phyloP scores from a whole-genome alignment of 2,329 filamentous ascomycete species.

The Simplicillium sp. region DNA sequence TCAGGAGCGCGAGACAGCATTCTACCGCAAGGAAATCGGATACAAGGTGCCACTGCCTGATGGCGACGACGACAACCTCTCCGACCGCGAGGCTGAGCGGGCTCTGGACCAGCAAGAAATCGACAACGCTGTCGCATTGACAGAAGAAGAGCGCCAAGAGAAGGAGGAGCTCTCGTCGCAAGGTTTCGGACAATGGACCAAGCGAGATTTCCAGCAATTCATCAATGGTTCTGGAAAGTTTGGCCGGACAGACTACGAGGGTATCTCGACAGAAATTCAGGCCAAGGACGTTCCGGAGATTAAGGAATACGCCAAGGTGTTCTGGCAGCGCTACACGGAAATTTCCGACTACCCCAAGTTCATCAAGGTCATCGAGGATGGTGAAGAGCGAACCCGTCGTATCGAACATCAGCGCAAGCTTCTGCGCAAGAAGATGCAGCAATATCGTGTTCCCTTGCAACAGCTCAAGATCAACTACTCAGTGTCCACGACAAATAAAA shows the following conservation, averaged over 20 bases:
- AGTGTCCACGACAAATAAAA: constrained; percentile 98
- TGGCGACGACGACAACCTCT: constrained; percentile 77
- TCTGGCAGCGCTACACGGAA: constrained; percentile 92
- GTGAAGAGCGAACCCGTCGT: constrained; percentile 81
- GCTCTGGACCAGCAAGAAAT: constrained; percentile 86
- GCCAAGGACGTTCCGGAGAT: constrained; percentile 81
- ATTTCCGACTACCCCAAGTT: constrained; percentile 85
- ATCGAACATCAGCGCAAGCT: constrained; percentile 89
- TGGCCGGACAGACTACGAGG: constrained; percentile 75
- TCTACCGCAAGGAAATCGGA: constrained; percentile 89
- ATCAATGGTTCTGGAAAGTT: constrained; percentile 91
- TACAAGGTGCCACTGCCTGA: constrained; percentile 90
- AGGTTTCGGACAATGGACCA: constrained; percentile 92
- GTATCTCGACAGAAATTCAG: constrained; percentile 83
- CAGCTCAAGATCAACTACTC: constrained; percentile 99
- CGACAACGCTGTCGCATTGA: constrained; percentile 80
- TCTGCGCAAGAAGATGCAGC: constrained; percentile 87
- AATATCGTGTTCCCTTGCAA: constrained; percentile 94
- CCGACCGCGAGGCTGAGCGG: constrained; percentile 78
- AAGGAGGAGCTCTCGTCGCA: constrained; percentile 74
- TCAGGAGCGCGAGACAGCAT: constrained; percentile 93
- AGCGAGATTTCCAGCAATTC: constrained; percentile 96
- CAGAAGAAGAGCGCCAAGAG: constrained; percentile 79
- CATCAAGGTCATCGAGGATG: constrained; percentile 80
- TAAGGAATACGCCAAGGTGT: constrained; percentile 84